A percentile compares a stretch with the other conserved stretches of the same genome.
Conservation (phyloP, 1,284 basidiomycete species). For the Heterobasidion parviporum region DNA sequence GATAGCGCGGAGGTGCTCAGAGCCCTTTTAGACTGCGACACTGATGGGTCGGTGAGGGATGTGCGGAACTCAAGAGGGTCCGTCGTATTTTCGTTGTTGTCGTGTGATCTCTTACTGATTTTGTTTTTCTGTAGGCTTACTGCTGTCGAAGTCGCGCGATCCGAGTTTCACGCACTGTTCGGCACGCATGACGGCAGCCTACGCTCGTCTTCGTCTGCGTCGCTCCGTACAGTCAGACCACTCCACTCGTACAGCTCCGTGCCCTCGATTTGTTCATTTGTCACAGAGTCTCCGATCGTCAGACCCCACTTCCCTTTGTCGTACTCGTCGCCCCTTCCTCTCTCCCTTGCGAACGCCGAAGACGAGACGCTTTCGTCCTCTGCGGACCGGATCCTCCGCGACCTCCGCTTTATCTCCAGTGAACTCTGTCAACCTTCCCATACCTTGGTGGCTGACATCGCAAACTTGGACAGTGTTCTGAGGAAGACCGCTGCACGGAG, state of each 20-base stretch:
- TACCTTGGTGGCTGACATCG: conserved; percentile 17
- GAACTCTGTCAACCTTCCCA: conserved; percentile 11
- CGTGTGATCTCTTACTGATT: neutral
- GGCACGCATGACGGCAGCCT: conserved; percentile 35
- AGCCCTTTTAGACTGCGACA: conserved; percentile 57
- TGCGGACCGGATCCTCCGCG: conserved; percentile 34
- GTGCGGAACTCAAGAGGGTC: conserved; percentile 63
- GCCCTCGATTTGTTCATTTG: conserved; percentile 17
- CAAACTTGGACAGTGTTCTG: conserved; percentile 35
- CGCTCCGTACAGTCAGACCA: conserved; percentile 49
- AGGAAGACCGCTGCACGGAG: conserved; percentile 37
- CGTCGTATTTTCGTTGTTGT: conserved; percentile 15
- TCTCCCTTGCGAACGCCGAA: conserved; percentile 8
- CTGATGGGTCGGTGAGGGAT: conserved; percentile 41
- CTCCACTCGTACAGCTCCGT: conserved; percentile 36
- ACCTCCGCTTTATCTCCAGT: conserved; percentile 40
- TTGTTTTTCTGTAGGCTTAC: conserved; percentile 38
- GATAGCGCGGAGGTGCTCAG: conserved; percentile 55
- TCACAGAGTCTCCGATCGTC: conserved; percentile 7
- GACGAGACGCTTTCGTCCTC: neutral
- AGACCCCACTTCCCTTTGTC: neutral
- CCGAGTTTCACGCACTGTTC: conserved; percentile 53
- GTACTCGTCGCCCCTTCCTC: neutral
- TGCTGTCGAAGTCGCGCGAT: conserved; percentile 56
- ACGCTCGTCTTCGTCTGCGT: conserved; percentile 45